Conservation (phyloP, 2,329 filamentous ascomycete genomes). For the Parastagonospora avenae region DNA sequence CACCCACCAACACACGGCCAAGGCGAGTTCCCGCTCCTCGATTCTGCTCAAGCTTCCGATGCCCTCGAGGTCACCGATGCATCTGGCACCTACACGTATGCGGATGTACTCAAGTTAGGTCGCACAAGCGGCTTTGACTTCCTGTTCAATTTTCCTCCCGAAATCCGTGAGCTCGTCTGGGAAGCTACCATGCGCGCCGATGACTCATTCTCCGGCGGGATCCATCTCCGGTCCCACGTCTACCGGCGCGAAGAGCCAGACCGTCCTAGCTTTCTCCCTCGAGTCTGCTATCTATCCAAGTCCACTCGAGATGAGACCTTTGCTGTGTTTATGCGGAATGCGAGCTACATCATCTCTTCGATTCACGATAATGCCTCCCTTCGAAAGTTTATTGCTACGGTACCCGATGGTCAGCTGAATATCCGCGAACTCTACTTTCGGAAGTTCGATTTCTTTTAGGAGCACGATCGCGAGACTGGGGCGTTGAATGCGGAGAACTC, state of each 20-base stretch:
- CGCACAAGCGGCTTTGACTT: no score
- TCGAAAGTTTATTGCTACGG: neutral
- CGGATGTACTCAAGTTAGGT: no score
- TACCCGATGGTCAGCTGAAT: neutral
- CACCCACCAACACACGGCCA: no score
- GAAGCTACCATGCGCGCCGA: no score
- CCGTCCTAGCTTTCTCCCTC: neutral
- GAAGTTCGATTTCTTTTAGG: neutral
- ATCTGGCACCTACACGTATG: no score
- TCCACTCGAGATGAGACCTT: neutral
- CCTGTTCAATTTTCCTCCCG: no score
- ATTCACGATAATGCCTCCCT: constrained; percentile 57
- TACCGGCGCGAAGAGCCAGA: neutral
- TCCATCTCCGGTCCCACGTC: neutral
- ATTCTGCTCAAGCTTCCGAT: no score
- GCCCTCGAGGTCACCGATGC: no score
- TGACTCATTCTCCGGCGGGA: no score
- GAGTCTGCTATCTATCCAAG: neutral
- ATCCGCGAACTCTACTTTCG: neutral
- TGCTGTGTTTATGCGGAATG: constrained; percentile 1
- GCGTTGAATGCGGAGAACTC: neutral
- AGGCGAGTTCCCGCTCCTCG: no score
- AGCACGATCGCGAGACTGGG: neutral
- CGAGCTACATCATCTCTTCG: constrained; percentile 42
- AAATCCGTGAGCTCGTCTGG: no score